Evolutionary conservation across 2,329 filamentous ascomycete species (phyloP), one percentile per base, ranked within the genome.

Genomic region (Hymenoscyphus salicellus): DNA sequence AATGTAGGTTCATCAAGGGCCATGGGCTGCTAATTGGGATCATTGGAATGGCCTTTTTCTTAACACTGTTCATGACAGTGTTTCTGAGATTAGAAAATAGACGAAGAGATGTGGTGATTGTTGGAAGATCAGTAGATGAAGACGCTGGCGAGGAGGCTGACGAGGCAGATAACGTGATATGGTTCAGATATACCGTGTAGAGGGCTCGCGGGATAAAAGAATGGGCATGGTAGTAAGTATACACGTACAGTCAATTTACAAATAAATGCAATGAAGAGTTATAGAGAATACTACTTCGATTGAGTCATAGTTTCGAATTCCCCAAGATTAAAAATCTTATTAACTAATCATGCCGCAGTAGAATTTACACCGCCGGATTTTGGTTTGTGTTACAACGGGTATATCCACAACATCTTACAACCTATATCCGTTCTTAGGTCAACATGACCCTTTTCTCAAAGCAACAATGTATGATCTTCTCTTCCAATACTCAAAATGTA

Each of bases 1-100:
- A 60, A 3, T 46, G 20, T 5, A 74, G 78, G 30, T 84, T 81
- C 69, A 76, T 78, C 38, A 74, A 72, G 10, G 82, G 82, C 1
- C 80, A 83, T 68, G 75, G 75, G 26, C 79, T 80, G 20, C 74
- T 83, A 46, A 78, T 84, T 32, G 80, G 75, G 0, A 66, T 78
- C 33, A 72, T 69, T 6, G 75, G 75, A 68, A 82, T 86, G 79
- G 80, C 81, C 20, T 78, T 81, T 64, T 64, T 79, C 59, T 77
- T 87, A 11, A 82, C 79, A 55, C 73, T 80, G 52, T 77, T 82
- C 70, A 88, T 88, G 85, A 84, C 83, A 20, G 73, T 80, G 28
- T 87, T 86, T 75, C 81, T 85, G 30, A 79, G 82, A 52, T 75
- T 78, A 49, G 85, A 88, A 78, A 88, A 88, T 66, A 75, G 77